Evolutionary conservation across 2,329 filamentous ascomycete species (phyloP).

Genomic region (Monosporascus sp.): DNA sequence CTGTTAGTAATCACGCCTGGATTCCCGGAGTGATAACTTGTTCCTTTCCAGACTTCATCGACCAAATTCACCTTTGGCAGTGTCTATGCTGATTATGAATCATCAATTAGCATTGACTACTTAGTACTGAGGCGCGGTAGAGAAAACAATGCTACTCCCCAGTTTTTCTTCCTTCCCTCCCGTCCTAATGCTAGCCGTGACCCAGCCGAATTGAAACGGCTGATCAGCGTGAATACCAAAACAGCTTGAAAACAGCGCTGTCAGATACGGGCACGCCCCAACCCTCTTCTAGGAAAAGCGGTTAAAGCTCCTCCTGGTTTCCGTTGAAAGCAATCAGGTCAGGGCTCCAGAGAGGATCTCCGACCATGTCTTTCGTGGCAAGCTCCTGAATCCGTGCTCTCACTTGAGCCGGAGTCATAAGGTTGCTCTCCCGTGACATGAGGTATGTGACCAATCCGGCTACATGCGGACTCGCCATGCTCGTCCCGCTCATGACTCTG

Average conservation of each 20-base stretch:
- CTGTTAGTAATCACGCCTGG: too few relatives aligned
- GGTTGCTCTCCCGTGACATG: slow-evolving; percentile 15
- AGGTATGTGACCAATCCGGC: slow-evolving; percentile 21
- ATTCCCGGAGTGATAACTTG: too few relatives aligned
- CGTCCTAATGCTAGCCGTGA: too few relatives aligned
- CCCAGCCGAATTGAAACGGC: too few relatives aligned
- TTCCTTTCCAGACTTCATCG: too few relatives aligned
- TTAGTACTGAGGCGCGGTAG: too few relatives aligned
- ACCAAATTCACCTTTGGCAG: too few relatives aligned
- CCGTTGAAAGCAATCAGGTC: slow-evolving; percentile 24
- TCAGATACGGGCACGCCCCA: background rate
- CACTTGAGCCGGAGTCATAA: slow-evolving; percentile 10
- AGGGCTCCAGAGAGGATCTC: slow-evolving; percentile 14
- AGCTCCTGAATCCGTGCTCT: slow-evolving; percentile 12
- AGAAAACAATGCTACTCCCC: too few relatives aligned
- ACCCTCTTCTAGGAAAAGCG: background rate
- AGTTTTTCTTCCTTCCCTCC: too few relatives aligned
- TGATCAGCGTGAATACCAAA: too few relatives aligned
- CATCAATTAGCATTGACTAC: too few relatives aligned
- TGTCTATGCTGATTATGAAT: too few relatives aligned
- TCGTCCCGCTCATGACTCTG: slow-evolving; percentile 16
- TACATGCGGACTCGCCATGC: slow-evolving; percentile 22
- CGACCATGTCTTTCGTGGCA: slow-evolving; percentile 15
- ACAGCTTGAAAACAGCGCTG: background rate
- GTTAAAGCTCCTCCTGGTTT: slow-evolving; percentile 10